These are phyloP conservation scores for Nigrospora osmanthi DNA, from an alignment of 2,329 filamentous ascomycete genomes.

Conservation along the genomic window DNA sequence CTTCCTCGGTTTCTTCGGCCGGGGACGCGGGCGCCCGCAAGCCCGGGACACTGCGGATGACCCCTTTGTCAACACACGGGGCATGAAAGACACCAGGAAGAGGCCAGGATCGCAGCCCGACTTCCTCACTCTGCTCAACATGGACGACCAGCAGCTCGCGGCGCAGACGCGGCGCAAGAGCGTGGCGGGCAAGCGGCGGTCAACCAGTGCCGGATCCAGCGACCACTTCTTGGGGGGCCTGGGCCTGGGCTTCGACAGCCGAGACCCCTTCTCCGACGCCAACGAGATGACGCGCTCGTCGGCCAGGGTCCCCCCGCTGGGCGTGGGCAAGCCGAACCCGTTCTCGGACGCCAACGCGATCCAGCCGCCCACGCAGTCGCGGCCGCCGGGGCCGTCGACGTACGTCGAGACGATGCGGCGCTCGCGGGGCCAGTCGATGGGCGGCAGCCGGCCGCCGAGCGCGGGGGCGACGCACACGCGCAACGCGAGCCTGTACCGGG, in stretches of 20 bases:
- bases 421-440: conserved; percentile 39
- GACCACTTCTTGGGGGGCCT: conserved; percentile 33
- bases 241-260: conserved; percentile 25
- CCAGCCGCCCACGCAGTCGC: conserved; percentile 10
- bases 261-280: conserved; percentile 40
- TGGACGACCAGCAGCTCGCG: conserved; percentile 32
- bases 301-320: conserved; percentile 28
- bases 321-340: conserved; percentile 28
- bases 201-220: conserved; percentile 22
- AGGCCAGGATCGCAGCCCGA: conserved; percentile 26
- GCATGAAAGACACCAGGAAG: conserved; percentile 13
- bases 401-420: conserved; percentile 40
- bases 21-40: conserved; percentile 4
- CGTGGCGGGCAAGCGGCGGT: conserved; percentile 14
- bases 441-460: conserved; percentile 17
- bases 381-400: conserved; percentile 23
- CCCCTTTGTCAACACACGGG: conserved; percentile 16
- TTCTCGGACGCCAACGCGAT: conserved; percentile 43
- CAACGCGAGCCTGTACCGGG: conserved; percentile 32
- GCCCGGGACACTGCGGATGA: conserved; percentile 15
- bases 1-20: conserved; percentile 36
- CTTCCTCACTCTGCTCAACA: conserved; percentile 33
- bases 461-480: conserved; percentile 18
- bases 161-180: conserved; percentile 4
- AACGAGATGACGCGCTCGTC: conserved; percentile 31